Percentiles rank a stretch among this genome's conserved stretches.
These are phyloP conservation scores for Aspergillus sp. DNA, from an alignment of 2,329 filamentous ascomycete species.

Conservation along the genomic window DNA sequence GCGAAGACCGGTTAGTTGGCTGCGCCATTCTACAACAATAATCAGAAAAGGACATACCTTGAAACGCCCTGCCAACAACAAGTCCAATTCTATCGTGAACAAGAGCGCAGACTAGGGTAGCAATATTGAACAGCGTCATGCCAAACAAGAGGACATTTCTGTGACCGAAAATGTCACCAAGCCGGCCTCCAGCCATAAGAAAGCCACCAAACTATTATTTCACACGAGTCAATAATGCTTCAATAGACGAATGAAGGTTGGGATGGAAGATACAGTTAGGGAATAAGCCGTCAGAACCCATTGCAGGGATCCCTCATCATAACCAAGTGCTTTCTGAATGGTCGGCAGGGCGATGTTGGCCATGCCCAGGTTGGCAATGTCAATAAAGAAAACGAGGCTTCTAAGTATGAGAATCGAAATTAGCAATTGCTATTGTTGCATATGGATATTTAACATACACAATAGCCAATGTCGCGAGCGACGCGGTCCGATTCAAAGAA, in stretches of 20 bases:
- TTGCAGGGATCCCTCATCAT: background rate
- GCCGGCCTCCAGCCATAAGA: background rate
- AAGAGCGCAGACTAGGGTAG: background rate
- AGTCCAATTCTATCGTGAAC: background rate
- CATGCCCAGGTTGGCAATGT: background rate
- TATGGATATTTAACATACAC: no score
- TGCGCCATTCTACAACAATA: no score
- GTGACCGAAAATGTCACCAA: background rate
- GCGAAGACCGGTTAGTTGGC: background rate
- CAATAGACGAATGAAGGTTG: no score
- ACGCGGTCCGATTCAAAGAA: no score
- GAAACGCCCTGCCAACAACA: background rate
- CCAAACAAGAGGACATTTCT: background rate
- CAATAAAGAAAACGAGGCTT: background rate
- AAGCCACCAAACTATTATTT: conserved; percentile 1
- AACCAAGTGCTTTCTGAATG: background rate
- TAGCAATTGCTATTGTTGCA: no score
- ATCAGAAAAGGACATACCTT: background rate
- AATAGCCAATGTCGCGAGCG: no score
- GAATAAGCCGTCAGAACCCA: background rate
- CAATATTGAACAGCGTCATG: background rate
- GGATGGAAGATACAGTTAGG: no score
- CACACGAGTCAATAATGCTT: background rate
- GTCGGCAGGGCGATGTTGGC: background rate
- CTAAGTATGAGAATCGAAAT: no score